Evolutionary conservation across 2,329 filamentous ascomycete genomes (phyloP), one percentile per base, ranked within the genome.

Genomic region (Epicoccum nigrum): DNA sequence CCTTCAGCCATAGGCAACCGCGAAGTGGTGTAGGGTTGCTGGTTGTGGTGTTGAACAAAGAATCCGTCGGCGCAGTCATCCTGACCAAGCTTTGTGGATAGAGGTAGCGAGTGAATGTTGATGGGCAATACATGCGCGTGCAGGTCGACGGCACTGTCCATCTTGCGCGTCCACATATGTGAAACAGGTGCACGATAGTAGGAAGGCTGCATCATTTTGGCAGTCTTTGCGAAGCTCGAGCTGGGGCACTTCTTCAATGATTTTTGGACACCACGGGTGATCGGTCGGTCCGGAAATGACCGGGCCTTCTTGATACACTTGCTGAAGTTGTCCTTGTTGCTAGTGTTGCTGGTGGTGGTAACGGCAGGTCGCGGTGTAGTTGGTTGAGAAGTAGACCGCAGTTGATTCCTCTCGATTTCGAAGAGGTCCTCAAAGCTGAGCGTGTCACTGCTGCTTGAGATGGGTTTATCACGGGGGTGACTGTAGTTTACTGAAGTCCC

Each of bases 151-250:
- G 67, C 60, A 27, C 62, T 55, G 33, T 74, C 77, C 35, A 83
- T 74, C 51, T 81, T 79, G 58, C 81, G 77, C 31, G 77, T 74
- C 82, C 83, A 85, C 67, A 67, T 75, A 63, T 74, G 77, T 67
- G 70, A 76, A 70, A 74, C 77, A 53, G 71, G 71, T 17, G 71
- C 59, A 11, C 72, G 72, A 57, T 74, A 76, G 48, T 79, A 76
- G 17, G 79, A 78, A 32, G 81, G 76, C 60, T 77, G 81, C 77
- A 82, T 82, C 77, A 84, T 80, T 62, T 79, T 83, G 34, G 79
- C 35, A 15, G 47, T 79, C 62, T 79, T 83, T 31, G 79, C 48
- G 74, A 78, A 62, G 25, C 47, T 50, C 35, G 60, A 48, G 13
- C 51, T 42, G 3, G 58, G 45, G 19, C 59, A 49, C 33, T 60